Base-by-base conservation (phyloP, 345 rosid genomes). In the Capsella bursapastoris region DNA sequence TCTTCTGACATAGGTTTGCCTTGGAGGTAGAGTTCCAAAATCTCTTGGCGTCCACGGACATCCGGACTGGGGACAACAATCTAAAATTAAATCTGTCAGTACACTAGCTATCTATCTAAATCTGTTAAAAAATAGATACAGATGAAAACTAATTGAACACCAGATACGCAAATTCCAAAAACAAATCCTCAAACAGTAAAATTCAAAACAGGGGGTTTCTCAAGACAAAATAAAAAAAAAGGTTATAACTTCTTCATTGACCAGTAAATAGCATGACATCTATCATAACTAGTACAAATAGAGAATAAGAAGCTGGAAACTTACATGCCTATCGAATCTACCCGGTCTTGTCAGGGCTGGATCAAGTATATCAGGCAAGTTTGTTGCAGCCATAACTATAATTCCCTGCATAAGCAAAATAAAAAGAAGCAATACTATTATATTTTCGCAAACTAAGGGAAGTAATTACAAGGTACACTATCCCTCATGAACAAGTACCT, bases 341-440 rank as follows among this genome's bases (percentile, higher is more conserved):
- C 99, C 98, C 76, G 98, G 98, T 82, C 99, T 89, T 67, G 98
- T 95, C 88, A 92, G 87, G 70, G 99, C 99, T 64, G 98, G 99
- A 86, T 95, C 99, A 77, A 95, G 97, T 77, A 95, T 92, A 68
- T 95, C 99, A 35, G 99, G 94, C 82, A 92, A 91, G 82, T 92
- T 95, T 78, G 99, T 95, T 62, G 99, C 99, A 75, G 96, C 99
- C 97, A 95, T 95, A 75, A 95, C 80, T 57, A 95, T 95, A 57
- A 95, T 92, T 79, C 98, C 99, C 99, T 92, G 79, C 49, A 79
- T 69, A 34, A 55, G 76, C 79, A 13, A 58, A 28, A 47, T 3
- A 31, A 8, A 52, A 57, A n/a, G 53, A n/a, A 13, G 57, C 47
- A 35, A 56, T 78, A 56, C 15, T 68, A 64, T 43, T 40, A 69